Conservation (phyloP, 352 stramenopile species). For the Albugo laibachii region DNA sequence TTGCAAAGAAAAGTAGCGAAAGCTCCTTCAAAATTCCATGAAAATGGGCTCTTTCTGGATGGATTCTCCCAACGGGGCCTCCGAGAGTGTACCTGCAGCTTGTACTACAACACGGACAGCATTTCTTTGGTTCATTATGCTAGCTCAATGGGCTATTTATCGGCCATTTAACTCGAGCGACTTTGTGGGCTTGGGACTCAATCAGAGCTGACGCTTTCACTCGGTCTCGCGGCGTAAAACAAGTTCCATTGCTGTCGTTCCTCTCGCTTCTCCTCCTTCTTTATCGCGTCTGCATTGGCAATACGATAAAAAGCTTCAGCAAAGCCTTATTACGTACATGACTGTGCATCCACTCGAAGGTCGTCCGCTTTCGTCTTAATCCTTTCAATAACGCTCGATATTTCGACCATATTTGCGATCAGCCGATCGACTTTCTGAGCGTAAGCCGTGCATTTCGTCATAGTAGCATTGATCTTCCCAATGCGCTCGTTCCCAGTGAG, state of each 20-base stretch:
- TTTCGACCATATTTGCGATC: constrained; percentile 34
- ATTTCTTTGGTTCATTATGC: too few species aligned
- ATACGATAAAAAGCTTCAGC: not conserved
- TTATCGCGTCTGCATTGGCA: constrained; percentile 36
- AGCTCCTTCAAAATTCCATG: too few species aligned
- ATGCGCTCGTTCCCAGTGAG: constrained; percentile 37
- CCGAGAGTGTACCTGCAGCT: too few species aligned
- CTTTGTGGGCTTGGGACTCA: too few species aligned
- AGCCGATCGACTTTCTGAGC: constrained; percentile 42
- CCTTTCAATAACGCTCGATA: constrained; percentile 27
- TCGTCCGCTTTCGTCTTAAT: constrained; percentile 53
- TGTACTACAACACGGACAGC: too few species aligned
- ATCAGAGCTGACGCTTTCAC: too few species aligned
- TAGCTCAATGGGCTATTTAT: too few species aligned
- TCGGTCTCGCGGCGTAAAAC: constrained; percentile 31
- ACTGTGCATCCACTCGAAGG: constrained; percentile 56
- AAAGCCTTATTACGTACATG: constrained; percentile 19
- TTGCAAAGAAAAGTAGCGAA: too few species aligned
- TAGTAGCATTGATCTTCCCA: constrained; percentile 31
- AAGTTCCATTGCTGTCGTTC: constrained; percentile 60
- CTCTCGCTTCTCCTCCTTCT: constrained; percentile 63
- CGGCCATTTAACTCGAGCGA: too few species aligned
- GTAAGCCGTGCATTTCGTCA: constrained; percentile 54
- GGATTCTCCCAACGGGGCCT: too few species aligned
- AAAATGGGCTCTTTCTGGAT: too few species aligned